phyloP scores from a whole-genome alignment of 192 early-diverging fungal species.

The Coemansia sp. region DNA sequence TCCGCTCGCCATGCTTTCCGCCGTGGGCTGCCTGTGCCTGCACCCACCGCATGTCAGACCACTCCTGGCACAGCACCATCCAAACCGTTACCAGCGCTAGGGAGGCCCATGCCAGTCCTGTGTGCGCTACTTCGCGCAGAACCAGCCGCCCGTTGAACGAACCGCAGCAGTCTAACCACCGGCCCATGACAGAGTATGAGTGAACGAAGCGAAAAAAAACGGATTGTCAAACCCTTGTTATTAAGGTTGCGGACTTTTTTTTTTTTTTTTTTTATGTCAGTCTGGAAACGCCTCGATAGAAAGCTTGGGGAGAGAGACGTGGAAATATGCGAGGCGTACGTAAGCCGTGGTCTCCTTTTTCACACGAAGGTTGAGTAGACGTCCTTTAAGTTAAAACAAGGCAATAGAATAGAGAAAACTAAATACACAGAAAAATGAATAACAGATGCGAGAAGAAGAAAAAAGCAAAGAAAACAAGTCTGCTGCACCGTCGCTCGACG shows the following conservation, averaged over 20 bases:
- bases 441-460: not conserved
- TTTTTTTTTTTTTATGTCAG: not conserved
- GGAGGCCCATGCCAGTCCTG: slow-evolving; percentile 2
- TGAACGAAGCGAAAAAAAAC: not conserved
- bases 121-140: slow-evolving; percentile 17
- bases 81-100: slow-evolving; percentile 22
- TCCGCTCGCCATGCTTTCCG: not conserved
- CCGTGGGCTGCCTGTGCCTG: not conserved
- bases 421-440: not conserved
- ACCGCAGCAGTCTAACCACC: not conserved
- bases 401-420: not conserved
- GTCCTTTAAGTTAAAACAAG: too few relatives aligned
- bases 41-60: slow-evolving; percentile 50
- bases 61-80: slow-evolving; percentile 46
- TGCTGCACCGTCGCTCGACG: not conserved
- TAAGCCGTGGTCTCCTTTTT: not conserved
- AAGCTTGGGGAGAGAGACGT: not conserved
- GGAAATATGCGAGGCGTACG: not conserved
- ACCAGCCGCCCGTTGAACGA: slow-evolving; percentile 2
- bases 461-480: not conserved
- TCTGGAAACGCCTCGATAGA: slow-evolving; percentile 3
- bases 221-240: not conserved
- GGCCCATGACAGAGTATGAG: not conserved
- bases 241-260: slow-evolving; percentile 4
- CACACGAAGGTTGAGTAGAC: not conserved